A percentile compares a stretch with the other conserved stretches of the same genome.
phyloP scores from a whole-genome alignment of 306 rosid genomes.

The Rosa chinensis region DNA sequence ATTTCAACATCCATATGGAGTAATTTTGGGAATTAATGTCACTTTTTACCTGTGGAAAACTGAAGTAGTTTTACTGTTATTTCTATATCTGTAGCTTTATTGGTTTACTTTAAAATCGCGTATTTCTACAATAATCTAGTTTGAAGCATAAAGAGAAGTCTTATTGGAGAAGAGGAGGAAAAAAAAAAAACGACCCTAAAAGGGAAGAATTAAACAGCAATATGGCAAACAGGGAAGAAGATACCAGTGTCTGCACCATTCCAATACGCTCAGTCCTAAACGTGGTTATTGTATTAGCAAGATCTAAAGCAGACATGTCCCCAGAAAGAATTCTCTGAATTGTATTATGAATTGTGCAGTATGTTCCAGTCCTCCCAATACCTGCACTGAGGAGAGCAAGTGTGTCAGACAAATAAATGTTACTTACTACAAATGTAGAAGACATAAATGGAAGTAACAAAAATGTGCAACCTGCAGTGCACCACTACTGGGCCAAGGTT shows the following conservation, averaged over 20 bases:
- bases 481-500: conserved; percentile 81
- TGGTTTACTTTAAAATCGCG: background rate
- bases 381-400: conserved; percentile 63
- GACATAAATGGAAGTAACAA: background rate
- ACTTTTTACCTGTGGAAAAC: background rate
- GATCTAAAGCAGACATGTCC: conserved; percentile 85
- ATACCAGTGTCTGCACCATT: conserved; percentile 85
- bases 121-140: background rate
- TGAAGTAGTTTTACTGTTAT: background rate
- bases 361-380: conserved; percentile 96
- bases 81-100: background rate
- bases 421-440: background rate
- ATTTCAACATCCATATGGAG: background rate
- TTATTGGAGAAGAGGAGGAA: background rate
- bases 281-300: conserved; percentile 57
- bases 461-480: conserved; percentile 58
- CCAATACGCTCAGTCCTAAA: conserved; percentile 94
- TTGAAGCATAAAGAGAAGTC: conserved; percentile 4
- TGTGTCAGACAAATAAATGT: background rate
- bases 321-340: conserved; percentile 88
- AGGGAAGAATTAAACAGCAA: background rate
- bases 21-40: background rate
- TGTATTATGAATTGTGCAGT: conserved; percentile 87
- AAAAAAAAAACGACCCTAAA: too few relatives aligned
- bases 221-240: background rate